Conservation (phyloP, 768 basidiomycete genomes). For the Tephrocybe sp. region DNA sequence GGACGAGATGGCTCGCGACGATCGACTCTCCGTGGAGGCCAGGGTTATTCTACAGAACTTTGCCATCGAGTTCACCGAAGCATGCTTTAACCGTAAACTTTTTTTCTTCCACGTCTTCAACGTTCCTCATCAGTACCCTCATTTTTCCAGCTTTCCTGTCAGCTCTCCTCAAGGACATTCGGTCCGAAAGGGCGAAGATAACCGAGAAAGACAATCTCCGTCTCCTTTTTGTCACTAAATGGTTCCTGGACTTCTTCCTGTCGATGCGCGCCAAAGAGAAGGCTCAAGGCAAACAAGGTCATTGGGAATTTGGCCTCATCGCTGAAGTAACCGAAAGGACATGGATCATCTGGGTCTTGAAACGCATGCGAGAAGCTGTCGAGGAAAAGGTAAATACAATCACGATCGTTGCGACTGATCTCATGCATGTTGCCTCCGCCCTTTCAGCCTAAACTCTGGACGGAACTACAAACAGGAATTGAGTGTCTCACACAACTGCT, state of each 20-base stretch:
- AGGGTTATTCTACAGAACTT: slow-evolving; percentile 63
- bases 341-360: slow-evolving; percentile 90
- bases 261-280: slow-evolving; percentile 44
- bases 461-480: slow-evolving; percentile 90
- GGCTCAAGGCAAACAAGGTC: slow-evolving; percentile 25
- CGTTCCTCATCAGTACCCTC: neutral
- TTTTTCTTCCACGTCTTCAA: slow-evolving; percentile 15
- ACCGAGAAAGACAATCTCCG: slow-evolving; percentile 95
- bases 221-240: slow-evolving; percentile 82
- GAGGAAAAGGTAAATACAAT: slow-evolving; percentile 75
- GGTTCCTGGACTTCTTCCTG: slow-evolving; percentile 93
- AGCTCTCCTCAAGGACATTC: slow-evolving; percentile 88
- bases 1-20: slow-evolving; percentile 69
- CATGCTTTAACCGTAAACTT: slow-evolving; percentile 85
- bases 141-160: slow-evolving; percentile 74
- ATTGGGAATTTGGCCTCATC: slow-evolving; percentile 72
- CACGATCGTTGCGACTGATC: slow-evolving; percentile 6
- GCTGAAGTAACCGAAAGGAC: slow-evolving; percentile 83
- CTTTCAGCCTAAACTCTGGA: slow-evolving; percentile 87
- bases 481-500: slow-evolving; percentile 93
- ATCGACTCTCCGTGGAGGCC: slow-evolving; percentile 69
- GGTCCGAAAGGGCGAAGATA: slow-evolving; percentile 87
- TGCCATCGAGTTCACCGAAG: slow-evolving; percentile 72
- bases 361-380: slow-evolving; percentile 83
- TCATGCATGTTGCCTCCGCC: neutral